Base-by-base conservation (phyloP, 1,284 basidiomycete species). In the Apiotrichum gamsii region DNA sequence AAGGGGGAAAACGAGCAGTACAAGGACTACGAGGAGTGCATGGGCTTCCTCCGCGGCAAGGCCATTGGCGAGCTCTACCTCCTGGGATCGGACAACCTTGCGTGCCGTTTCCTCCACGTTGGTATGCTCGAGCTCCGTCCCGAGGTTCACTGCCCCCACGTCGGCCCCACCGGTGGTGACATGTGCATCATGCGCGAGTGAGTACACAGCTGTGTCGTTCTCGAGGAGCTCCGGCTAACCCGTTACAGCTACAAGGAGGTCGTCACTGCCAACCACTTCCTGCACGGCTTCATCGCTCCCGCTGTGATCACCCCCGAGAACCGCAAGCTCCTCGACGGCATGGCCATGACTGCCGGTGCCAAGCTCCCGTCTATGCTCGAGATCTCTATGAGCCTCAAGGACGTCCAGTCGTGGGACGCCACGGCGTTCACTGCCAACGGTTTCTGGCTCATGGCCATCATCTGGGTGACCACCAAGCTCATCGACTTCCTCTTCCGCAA, bases 1-100 rank as follows among this genome's bases (percentile, higher is more conserved):
- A 52, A 35, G 10, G 57, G 54, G n/a, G 28, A 32, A 5, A 50
- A 62, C 36, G 15, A 48, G 37, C 58, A 63, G 39, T 65, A 59
- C 45, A 43, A 49, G 3, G 42, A 28, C 4, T 45, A 52, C 20
- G 52, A 54, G 5, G 43, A 37, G 19, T 65, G 63, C 42, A 34
- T 55, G 31, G 23, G 9, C 9, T 57, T 46, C 31, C 10, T 61
- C 3, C 25, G 23, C 3, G 18, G 24, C 3, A 36, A 40, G 8
- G 43, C 49, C n/a, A 19, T 62, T 14, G 63, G 63, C 2, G 13
- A 53, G 25, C 55, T 45, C 9, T 57, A 64, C 36, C 50, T 55
- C 34, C 41, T 58, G 30, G 40, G 59, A 25, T 61, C 63, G 25
- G 49, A 65, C 33, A 65, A 62, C 33, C 38, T 65, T n/a, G 39